These are phyloP conservation scores for Botrytis cinerea DNA, from an alignment of 2,329 filamentous ascomycete species.

Conservation along the genomic window DNA sequence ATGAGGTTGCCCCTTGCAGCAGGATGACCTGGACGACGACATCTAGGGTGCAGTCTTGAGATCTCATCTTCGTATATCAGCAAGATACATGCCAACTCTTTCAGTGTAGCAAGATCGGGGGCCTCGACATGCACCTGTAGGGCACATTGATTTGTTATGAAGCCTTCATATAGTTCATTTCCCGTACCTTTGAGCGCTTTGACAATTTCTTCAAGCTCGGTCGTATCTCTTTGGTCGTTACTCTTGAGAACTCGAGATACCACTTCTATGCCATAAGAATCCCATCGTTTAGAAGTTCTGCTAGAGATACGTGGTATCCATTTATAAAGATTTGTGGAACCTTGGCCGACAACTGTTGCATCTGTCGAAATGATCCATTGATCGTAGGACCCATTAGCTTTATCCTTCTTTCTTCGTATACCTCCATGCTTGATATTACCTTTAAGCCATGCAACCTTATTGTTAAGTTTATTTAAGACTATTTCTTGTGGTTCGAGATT, in stretches of 20 bases:
- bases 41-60: conserved; percentile 32
- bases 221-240: not conserved
- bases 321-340: conserved; percentile 31
- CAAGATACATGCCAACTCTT: conserved; percentile 34
- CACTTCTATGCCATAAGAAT: conserved; percentile 35
- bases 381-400: conserved; percentile 25
- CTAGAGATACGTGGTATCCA: conserved; percentile 29
- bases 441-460: conserved; percentile 13
- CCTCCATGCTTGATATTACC: conserved; percentile 6
- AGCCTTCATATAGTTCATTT: conserved; percentile 26
- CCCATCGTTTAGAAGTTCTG: conserved; percentile 29
- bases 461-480: conserved; percentile 23
- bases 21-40: conserved; percentile 30
- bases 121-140: conserved; percentile 36
- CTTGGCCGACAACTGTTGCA: conserved; percentile 32
- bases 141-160: conserved; percentile 37
- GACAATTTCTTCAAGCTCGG: conserved; percentile 28
- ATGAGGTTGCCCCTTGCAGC: conserved; percentile 24
- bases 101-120: conserved; percentile 28
- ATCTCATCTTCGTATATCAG: conserved; percentile 38
- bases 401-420: conserved; percentile 9
- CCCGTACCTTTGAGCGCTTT: conserved; percentile 22
- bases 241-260: conserved; percentile 31
- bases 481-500: conserved; percentile 29
- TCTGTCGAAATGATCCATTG: conserved; percentile 33